Conservation (phyloP, 768 basidiomycete genomes). For the Mycena sanguinolenta region DNA sequence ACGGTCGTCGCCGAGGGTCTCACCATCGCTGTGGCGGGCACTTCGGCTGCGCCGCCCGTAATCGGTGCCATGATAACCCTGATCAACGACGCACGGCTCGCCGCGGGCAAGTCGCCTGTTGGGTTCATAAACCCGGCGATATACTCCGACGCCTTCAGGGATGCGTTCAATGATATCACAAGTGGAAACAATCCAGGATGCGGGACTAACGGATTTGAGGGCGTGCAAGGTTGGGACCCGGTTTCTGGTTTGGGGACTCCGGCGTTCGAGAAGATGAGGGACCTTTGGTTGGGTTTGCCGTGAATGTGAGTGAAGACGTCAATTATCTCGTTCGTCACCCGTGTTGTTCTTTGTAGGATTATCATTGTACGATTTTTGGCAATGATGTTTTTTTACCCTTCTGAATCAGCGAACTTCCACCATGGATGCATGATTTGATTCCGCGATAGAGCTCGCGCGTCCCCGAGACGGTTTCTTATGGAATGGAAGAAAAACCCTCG, state of each 20-base stretch:
- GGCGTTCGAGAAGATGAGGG: slow-evolving; percentile 1
- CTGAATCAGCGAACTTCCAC: too few relatives aligned
- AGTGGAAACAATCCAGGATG: slow-evolving; percentile 56
- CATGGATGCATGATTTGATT: too few relatives aligned
- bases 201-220: slow-evolving; percentile 50
- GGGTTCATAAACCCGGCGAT: slow-evolving; percentile 58
- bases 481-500: too few relatives aligned
- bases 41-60: slow-evolving; percentile 49
- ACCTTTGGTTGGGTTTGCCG: slow-evolving; percentile 3
- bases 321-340: too few relatives aligned
- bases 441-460: too few relatives aligned
- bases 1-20: not conserved
- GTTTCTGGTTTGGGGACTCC: slow-evolving; percentile 43
- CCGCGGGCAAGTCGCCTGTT: slow-evolving; percentile 46
- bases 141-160: slow-evolving; percentile 47
- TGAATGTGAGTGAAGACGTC: too few relatives aligned
- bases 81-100: slow-evolving; percentile 55
- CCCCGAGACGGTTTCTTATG: too few relatives aligned
- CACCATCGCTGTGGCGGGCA: slow-evolving; percentile 42
- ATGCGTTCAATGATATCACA: slow-evolving; percentile 56
- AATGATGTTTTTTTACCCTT: too few relatives aligned
- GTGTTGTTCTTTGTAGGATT: too few relatives aligned
- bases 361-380: too few relatives aligned
- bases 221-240: slow-evolving; percentile 57
- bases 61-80: slow-evolving; percentile 51